Base-by-base conservation (phyloP, 2,329 filamentous ascomycete species). In the Incumbomyces lentus region DNA sequence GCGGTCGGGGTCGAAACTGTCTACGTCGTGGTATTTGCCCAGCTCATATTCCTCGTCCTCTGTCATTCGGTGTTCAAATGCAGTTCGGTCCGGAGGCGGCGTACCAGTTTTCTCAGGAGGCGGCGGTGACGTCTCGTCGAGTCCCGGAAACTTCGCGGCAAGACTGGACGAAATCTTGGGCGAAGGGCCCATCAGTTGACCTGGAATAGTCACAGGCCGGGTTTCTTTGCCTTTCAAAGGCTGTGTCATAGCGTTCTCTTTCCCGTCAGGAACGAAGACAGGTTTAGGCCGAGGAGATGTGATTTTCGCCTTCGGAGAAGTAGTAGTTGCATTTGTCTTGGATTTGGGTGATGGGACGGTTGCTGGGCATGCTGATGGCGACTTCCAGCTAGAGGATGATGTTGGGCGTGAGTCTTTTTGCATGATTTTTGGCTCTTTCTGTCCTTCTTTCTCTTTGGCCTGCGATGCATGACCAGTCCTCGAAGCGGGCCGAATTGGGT, bases 331-430 rank as follows among this genome's bases (percentile, higher is more conserved):
- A 12, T 8, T 29, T 35, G 16, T 8, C 30, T 46, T 52, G n/a
- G 50, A 44, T 44, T 47, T 50, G 29, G 40, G 14, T 6, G 49
- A 48, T 38, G 36, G 10, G 16, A 47, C 12, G 6, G 49, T 45
- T 40, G 46, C 45, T 42, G 33, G 40, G 31, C 46, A 12, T 49
- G 47, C 26, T 51, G 50, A n/a, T 12, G 34, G 19, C 40, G 32
- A 34, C 12, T 37, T 39, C 22, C 43, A 41, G 32, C 30, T 49
- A 31, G 49, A 45, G 4, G 42, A 45, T n/a, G 42, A 45, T 37
- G 42, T 38, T 13, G 42, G 42, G 18, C 40, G 17, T 16, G 40
- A 35, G 31, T 44, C 40, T 26, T 44, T 33, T 11, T 34, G 40
- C 4, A 14, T 6, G 12, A 35, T 31, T 44, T 38, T 45, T 16